Percentiles rank a stretch among this genome's conserved stretches.
Evolutionary conservation across 1,284 basidiomycete species (phyloP).

Genomic region (Rhodofomes roseus): DNA sequence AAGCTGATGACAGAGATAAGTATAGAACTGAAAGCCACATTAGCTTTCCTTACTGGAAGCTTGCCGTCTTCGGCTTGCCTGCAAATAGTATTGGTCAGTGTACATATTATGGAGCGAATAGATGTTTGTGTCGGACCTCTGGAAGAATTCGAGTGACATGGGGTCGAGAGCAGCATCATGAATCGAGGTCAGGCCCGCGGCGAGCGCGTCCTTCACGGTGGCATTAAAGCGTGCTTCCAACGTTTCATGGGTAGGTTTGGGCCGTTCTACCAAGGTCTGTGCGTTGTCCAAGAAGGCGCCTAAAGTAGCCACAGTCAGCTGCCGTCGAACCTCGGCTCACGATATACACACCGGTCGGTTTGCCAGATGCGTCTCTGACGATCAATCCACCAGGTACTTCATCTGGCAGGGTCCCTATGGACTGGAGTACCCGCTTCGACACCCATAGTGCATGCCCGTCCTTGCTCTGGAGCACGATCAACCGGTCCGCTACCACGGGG

Average conservation of each 20-base stretch:
- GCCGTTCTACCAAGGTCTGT: slow-evolving; percentile 60
- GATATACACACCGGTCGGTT: slow-evolving; percentile 65
- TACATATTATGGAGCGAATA: too few relatives aligned
- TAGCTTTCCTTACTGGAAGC: slow-evolving; percentile 52
- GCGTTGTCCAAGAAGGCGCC: slow-evolving; percentile 73
- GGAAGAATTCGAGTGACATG: slow-evolving; percentile 70
- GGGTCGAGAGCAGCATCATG: slow-evolving; percentile 81
- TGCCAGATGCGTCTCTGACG: slow-evolving; percentile 60
- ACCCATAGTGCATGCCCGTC: slow-evolving; percentile 92
- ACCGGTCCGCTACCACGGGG: slow-evolving; percentile 60
- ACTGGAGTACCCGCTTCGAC: slow-evolving; percentile 55
- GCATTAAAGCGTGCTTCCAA: slow-evolving; percentile 60
- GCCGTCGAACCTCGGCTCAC: background rate
- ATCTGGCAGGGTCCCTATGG: slow-evolving; percentile 59
- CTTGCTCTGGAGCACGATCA: slow-evolving; percentile 76
- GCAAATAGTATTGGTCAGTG: background rate
- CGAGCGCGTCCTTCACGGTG: slow-evolving; percentile 65
- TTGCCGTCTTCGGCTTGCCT: slow-evolving; percentile 58
- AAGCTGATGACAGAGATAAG: slow-evolving; percentile 38
- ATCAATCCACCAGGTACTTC: slow-evolving; percentile 80
- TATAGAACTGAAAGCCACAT: background rate
- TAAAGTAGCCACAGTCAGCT: slow-evolving; percentile 21
- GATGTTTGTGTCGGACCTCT: slow-evolving; percentile 42
- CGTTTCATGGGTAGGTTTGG: slow-evolving; percentile 61
- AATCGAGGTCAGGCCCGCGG: slow-evolving; percentile 72